A percentile compares a stretch with the other conserved stretches of the same genome.
These are phyloP conservation scores for Pigoraptor vietnamica DNA, from an alignment of 78 protist species.

Conservation along the genomic window DNA sequence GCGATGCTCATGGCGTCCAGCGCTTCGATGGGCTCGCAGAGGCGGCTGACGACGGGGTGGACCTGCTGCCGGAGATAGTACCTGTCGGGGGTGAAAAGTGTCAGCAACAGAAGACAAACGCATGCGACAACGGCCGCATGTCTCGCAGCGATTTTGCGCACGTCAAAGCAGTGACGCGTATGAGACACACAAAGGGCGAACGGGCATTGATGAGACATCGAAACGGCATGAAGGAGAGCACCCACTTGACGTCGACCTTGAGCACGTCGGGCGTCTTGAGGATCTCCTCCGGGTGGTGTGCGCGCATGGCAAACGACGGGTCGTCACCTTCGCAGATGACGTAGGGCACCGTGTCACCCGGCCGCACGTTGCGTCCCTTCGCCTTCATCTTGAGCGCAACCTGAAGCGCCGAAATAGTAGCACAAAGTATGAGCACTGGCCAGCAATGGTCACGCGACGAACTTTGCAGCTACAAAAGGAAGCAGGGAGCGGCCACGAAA, in stretches of 20 bases:
- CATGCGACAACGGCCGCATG: background rate
- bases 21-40: constrained; percentile 80
- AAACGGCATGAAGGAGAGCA: background rate
- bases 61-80: constrained; percentile 71
- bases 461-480: too few relatives aligned
- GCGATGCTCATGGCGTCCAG: constrained; percentile 23
- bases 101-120: background rate
- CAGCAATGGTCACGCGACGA: too few relatives aligned
- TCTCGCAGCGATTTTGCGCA: too few relatives aligned
- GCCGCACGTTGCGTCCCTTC: constrained; percentile 34
- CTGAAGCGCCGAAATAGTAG: background rate
- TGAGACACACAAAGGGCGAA: too few relatives aligned
- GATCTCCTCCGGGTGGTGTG: constrained; percentile 44
- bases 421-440: background rate
- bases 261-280: background rate
- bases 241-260: background rate
- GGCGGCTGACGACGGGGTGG: constrained; percentile 76
- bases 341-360: constrained; percentile 86
- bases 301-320: constrained; percentile 23
- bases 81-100: background rate
- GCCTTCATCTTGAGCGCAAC: constrained; percentile 24
- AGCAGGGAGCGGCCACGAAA: too few relatives aligned
- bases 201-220: too few relatives aligned
- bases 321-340: constrained; percentile 65
- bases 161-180: too few relatives aligned